phyloP scores from a whole-genome alignment of 176 grass and related monocot genomes.

The Saccharum spontaneum region DNA sequence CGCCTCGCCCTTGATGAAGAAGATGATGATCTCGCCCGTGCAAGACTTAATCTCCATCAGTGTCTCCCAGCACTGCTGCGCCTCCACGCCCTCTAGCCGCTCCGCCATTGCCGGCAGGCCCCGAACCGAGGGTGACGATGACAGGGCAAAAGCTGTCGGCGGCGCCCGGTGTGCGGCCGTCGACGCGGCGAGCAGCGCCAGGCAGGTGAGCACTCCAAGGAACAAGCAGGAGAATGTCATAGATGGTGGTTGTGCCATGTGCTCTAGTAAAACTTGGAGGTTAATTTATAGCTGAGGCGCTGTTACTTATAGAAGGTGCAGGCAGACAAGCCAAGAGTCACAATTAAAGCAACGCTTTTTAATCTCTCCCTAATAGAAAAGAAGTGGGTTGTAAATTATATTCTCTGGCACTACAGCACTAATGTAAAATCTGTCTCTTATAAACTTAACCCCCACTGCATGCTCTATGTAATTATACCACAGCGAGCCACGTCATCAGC shows the following conservation, averaged over 20 bases:
- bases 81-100: constrained; percentile 38
- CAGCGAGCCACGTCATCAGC: too few relatives aligned
- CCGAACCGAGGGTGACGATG: not conserved
- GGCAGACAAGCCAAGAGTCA: not conserved
- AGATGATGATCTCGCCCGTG: constrained; percentile 79
- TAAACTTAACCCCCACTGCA: too few relatives aligned
- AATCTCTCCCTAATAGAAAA: not conserved
- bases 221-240: constrained; percentile 23
- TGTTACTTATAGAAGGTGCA: not conserved
- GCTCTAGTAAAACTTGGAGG: not conserved
- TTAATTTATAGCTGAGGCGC: not conserved
- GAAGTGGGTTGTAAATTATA: not conserved
- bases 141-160: not conserved
- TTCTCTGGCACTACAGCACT: too few relatives aligned
- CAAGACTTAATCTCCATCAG: constrained; percentile 69
- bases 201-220: not conserved
- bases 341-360: not conserved
- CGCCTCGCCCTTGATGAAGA: constrained; percentile 71
- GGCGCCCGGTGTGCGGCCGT: not conserved
- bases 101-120: constrained; percentile 2
- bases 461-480: too few relatives aligned
- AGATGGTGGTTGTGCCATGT: too few relatives aligned
- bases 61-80: constrained; percentile 68
- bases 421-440: too few relatives aligned
- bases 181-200: constrained; percentile 1